Evolutionary conservation across 169 alveolate genomes (phyloP), one percentile per base, ranked within the genome.

Genomic region (Eimeria necatrix): DNA sequence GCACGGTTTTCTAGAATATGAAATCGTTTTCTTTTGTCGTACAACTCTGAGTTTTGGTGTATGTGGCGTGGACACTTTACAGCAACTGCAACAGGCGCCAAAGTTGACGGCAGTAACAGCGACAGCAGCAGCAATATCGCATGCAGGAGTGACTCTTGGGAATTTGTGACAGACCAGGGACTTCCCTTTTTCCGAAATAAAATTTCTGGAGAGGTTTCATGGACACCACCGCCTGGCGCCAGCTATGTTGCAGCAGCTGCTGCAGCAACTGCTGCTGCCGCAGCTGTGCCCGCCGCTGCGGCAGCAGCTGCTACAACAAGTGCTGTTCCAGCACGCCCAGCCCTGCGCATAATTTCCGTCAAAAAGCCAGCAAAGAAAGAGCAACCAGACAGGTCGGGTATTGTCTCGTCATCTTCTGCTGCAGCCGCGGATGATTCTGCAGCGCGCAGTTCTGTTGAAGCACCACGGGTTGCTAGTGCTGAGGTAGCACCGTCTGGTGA

Each of bases 171-270:
- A 46, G 74, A 74, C 68, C 60, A 81, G 80, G 94, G 94, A n/a
- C 94, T 90, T n/a, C 94, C 94, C 46, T 90, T 70, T 20, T 90
- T 90, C 80, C 68, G 53, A 22, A 71, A 90, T 32, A 59, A 70
- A 60, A 8, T 52, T 14, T 73, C 94, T 20, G 76, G 80, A 20
- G 81, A 90, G 26, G 49, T 81, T 22, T 52, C 90, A 26, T 90
- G 94, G 94, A 74, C 89, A 18, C 94, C 94, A 12, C 94, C 94
- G 0, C 94, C 89, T 1, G 88, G 94, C 16, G 87, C 64, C 64
- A 49, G 68, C 68, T 76, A 76, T 18, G 68, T 49, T 76, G 87
- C 87, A 76, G 87, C 87, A 16, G n/a, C 87, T 32, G 87, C 87
- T 41, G 87, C 87, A 48, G 87, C 68, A 46, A 48, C 87, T 46